Evolutionary conservation across 768 basidiomycete genomes (phyloP).

Genomic region (Tylopilus balloui): DNA sequence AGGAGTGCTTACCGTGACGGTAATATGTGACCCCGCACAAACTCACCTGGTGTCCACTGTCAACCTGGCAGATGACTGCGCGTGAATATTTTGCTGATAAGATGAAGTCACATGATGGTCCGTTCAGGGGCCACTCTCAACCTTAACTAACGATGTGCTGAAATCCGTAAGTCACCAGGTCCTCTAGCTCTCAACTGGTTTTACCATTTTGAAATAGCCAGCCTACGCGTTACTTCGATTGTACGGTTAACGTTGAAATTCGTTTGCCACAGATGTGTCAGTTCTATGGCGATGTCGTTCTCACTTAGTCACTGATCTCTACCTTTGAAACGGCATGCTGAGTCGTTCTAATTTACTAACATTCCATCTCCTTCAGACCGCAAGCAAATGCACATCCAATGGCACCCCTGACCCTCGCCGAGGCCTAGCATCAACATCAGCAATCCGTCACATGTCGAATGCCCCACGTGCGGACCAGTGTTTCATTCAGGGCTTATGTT

Average conservation of each 20-base stretch:
- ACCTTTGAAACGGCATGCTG: too few relatives aligned
- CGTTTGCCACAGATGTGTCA: not conserved
- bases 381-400: not conserved
- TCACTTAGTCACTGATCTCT: too few relatives aligned
- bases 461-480: not conserved
- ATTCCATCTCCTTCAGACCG: not conserved
- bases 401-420: not conserved
- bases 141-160: not conserved
- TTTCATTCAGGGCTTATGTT: constrained; percentile 6
- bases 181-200: not conserved
- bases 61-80: too few relatives aligned
- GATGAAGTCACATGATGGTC: not conserved
- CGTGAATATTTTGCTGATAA: too few relatives aligned
- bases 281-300: not conserved
- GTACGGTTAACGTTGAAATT: too few relatives aligned
- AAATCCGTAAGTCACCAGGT: not conserved
- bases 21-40: too few relatives aligned
- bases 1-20: not conserved
- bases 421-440: not conserved
- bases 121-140: not conserved
- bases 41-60: too few relatives aligned
- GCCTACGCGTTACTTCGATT: not conserved
- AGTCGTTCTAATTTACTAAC: not conserved
- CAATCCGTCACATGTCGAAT: not conserved
- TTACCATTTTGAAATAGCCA: not conserved